Evolutionary conservation across 2,329 filamentous ascomycete genomes (phyloP).

Genomic region (Ophiostoma australiae): DNA sequence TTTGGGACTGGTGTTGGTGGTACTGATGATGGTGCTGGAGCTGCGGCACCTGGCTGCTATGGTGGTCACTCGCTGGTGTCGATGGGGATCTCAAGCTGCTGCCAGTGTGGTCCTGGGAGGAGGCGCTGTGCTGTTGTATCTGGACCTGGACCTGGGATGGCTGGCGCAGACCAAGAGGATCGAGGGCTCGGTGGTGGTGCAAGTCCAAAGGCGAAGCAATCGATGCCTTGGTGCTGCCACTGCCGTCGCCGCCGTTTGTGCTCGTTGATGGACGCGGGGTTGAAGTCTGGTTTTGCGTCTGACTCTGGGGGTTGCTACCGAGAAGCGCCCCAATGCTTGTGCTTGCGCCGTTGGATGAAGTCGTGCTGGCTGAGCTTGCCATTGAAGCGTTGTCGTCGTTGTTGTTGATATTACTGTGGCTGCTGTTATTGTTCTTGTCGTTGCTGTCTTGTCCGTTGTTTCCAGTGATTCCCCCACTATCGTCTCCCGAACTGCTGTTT

Average conservation of each 20-base stretch:
- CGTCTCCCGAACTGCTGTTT: neutral
- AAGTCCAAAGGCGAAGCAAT: conserved; percentile 33
- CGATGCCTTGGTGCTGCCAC: conserved; percentile 10
- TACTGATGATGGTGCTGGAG: conserved; percentile 27
- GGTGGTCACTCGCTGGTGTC: conserved; percentile 4
- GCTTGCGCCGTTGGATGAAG: neutral
- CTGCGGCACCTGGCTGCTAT: conserved; percentile 33
- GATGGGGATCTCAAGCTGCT: conserved; percentile 19
- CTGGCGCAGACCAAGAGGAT: conserved; percentile 41
- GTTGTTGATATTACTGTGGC: neutral
- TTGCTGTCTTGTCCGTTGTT: neutral
- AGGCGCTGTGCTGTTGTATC: conserved; percentile 38
- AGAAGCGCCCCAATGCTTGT: neutral
- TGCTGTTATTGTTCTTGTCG: neutral
- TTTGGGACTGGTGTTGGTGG: neutral
- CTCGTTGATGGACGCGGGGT: conserved; percentile 39
- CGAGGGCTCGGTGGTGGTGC: conserved; percentile 35
- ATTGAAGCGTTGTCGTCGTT: neutral
- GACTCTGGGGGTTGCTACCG: neutral
- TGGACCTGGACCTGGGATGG: conserved; percentile 38
- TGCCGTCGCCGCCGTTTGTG: conserved; percentile 37
- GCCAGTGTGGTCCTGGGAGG: conserved; percentile 33
- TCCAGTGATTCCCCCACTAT: neutral
- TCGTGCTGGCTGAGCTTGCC: neutral
- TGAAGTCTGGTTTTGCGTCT: neutral